Base-by-base conservation (phyloP, 2,329 filamentous ascomycete species). In the Botrytis paeoniae region DNA sequence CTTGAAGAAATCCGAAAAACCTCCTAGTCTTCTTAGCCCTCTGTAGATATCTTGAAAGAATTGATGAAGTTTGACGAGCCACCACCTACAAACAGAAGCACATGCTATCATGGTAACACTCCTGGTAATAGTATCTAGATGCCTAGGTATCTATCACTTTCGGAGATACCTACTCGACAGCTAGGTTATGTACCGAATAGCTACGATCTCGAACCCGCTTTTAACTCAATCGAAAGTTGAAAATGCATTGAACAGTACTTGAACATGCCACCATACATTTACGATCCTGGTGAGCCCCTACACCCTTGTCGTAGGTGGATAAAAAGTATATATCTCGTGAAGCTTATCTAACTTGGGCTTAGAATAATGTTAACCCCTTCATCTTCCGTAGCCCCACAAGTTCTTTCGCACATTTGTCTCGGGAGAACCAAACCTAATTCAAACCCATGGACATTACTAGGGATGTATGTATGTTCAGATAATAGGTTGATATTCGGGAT, bases 241-340 rank as follows among this genome's bases (percentile, higher is more conserved):
- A 71, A 71, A 71, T 66, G 48, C 61, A 66, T 29, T 71, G 48
- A 59, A 59, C 62, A 72, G 25, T 51, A 22, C 59, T 69, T 72
- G 63, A 69, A 69, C 63, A 72, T 68, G 43, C 37, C 63, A 48
- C 62, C 39, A 72, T 60, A 51, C 62, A 68, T n/a, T 60, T 72
- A 39, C n/a, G 45, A 71, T 71, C 69, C 69, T 41, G 39, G 29
- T 48, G 63, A 65, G 41, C n/a, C 39, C 18, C 18, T 45, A 32
- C n/a, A 43, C 29, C 41, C 63, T 48, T 35, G 62, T 35, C 25
- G 43, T 48, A 6, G 7, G 32, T 68, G 65, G 45, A 20, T 41
- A 35, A 32, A 37, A 64, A 32, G n/a, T 18, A 35, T 35, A 57
- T 37, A 51, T 51, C 59, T 64, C 8, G 29, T 16, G 18, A 62